These are phyloP conservation scores for Helianthus tuberosus DNA, from an alignment of 129 eudicot genomes.

Conservation along the genomic window DNA sequence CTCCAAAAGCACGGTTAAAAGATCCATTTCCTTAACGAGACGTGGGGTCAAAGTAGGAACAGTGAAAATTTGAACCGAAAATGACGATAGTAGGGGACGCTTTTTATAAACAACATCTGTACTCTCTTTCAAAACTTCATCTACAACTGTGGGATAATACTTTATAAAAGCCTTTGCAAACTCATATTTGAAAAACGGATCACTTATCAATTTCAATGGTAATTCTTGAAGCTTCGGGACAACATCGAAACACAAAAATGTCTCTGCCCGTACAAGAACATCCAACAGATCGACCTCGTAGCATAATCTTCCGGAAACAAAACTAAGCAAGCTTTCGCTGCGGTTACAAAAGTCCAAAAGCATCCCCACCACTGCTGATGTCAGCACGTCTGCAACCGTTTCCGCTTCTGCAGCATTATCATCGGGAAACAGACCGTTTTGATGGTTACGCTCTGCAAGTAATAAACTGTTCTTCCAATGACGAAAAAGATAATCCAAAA, in stretches of 20 bases:
- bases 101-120: slow-evolving; percentile 52
- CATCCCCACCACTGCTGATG: slow-evolving; percentile 75
- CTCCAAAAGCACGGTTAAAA: slow-evolving; percentile 62
- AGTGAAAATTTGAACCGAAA: slow-evolving; percentile 87
- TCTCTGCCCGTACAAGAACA: slow-evolving; percentile 73
- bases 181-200: slow-evolving; percentile 81
- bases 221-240: slow-evolving; percentile 78
- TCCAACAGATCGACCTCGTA: slow-evolving; percentile 55
- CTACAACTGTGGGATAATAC: slow-evolving; percentile 70
- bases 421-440: slow-evolving; percentile 31
- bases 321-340: slow-evolving; percentile 90
- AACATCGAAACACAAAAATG: slow-evolving; percentile 52
- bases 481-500: slow-evolving; percentile 61
- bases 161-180: slow-evolving; percentile 76
- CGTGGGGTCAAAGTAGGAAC: slow-evolving; percentile 83
- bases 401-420: slow-evolving; percentile 29
- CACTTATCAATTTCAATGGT: slow-evolving; percentile 77
- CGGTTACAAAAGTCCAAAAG: slow-evolving; percentile 73
- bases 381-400: slow-evolving; percentile 60
- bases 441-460: slow-evolving; percentile 31
- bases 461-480: slow-evolving; percentile 59
- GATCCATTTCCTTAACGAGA: slow-evolving; percentile 88
- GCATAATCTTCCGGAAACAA: slow-evolving; percentile 70
- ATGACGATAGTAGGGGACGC: slow-evolving; percentile 69
- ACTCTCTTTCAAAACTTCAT: slow-evolving; percentile 50